Evolutionary conservation across 768 basidiomycete species (phyloP).

Genomic region (Hydnum rufescens): DNA sequence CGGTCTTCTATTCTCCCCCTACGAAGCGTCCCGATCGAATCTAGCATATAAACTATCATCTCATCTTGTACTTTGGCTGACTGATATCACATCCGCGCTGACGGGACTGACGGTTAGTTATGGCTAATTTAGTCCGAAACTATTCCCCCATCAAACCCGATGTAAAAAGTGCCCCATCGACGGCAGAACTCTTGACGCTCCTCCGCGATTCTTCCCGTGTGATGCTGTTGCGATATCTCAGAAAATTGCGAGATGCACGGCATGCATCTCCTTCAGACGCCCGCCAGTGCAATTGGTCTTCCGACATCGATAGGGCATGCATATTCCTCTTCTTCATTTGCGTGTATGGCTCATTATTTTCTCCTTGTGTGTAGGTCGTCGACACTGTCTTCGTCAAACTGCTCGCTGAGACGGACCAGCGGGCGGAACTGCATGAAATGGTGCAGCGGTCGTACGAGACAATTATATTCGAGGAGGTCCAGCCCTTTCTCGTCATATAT

Average conservation of each 20-base stretch:
- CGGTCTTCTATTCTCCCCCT: too few species aligned
- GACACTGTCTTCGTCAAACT: conserved; percentile 68
- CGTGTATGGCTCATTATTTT: background rate
- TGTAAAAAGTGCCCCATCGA: conserved; percentile 45
- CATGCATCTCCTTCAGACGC: too few species aligned
- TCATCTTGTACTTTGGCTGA: conserved; percentile 8
- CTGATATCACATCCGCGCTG: conserved; percentile 21
- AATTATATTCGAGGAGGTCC: conserved; percentile 41
- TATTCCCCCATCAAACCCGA: conserved; percentile 66
- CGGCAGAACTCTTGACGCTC: conserved; percentile 45
- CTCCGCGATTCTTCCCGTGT: conserved; percentile 45
- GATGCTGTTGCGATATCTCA: conserved; percentile 35
- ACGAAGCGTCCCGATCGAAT: too few species aligned
- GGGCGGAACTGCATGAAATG: conserved; percentile 38
- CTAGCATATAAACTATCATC: conserved; percentile 13
- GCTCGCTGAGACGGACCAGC: conserved; percentile 40
- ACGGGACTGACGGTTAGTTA: conserved; percentile 71
- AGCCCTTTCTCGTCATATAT: conserved; percentile 29
- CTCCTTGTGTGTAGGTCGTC: conserved; percentile 33
- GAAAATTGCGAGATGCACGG: background rate
- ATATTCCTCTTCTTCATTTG: background rate
- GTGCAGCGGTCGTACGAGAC: conserved; percentile 32
- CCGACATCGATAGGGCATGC: background rate
- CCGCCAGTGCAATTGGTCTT: background rate
- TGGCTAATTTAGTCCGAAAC: conserved; percentile 74